Evolutionary conservation across 257 asterid genomes (phyloP).

Genomic region (Primulina tabacum): DNA sequence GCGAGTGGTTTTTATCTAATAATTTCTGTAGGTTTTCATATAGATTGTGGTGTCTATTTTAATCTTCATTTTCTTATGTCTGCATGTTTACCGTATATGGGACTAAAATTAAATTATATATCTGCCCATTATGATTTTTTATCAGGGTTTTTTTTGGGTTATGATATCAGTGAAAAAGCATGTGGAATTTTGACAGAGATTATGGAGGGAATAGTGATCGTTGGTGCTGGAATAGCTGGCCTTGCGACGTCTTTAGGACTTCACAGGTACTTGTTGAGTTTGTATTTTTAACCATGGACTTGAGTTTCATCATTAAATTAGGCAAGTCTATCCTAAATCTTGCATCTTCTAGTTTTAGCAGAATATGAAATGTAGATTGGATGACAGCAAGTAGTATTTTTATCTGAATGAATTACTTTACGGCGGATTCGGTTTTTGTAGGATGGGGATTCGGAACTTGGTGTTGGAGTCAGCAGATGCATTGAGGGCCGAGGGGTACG

Average conservation of each 20-base stretch:
- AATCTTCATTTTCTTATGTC: too few relatives aligned
- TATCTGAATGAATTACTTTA: not conserved
- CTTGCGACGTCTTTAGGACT: slow-evolving; percentile 40
- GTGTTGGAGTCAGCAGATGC: slow-evolving; percentile 48
- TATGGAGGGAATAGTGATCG: slow-evolving; percentile 35
- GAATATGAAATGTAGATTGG: not conserved
- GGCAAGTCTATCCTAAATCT: not conserved
- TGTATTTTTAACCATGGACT: not conserved
- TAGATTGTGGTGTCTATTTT: too few relatives aligned
- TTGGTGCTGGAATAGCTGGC: slow-evolving; percentile 49
- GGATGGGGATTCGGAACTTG: slow-evolving; percentile 43
- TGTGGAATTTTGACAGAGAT: slow-evolving; percentile 20
- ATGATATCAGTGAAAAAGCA: not conserved
- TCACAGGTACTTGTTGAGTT: slow-evolving; percentile 33
- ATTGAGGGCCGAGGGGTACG: slow-evolving; percentile 40
- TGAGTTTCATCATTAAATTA: not conserved
- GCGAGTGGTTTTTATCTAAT: too few relatives aligned
- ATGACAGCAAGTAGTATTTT: not conserved
- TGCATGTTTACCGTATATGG: too few relatives aligned
- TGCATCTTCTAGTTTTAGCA: not conserved
- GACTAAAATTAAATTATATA: too few relatives aligned
- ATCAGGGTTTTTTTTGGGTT: too few relatives aligned
- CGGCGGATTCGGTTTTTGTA: slow-evolving; percentile 9
- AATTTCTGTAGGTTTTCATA: too few relatives aligned
- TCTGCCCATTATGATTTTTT: too few relatives aligned